Base-by-base conservation (phyloP, 2,329 filamentous ascomycete species). In the Aspergillus niger region DNA sequence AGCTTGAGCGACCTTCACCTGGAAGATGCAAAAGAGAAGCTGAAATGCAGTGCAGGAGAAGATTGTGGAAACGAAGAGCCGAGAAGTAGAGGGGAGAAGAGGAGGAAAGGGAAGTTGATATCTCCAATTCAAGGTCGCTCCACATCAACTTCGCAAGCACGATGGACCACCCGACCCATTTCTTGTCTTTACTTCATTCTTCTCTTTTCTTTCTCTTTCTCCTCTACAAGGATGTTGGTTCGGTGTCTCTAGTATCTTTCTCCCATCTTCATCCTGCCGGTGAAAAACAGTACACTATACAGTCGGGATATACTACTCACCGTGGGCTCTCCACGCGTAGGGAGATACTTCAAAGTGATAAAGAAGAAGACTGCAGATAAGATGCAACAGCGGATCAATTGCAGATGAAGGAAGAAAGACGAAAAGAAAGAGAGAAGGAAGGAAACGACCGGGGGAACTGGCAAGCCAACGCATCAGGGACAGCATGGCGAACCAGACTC, bases 131-230 rank as follows among this genome's bases (percentile, higher is more conserved):
- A 22, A 52, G 47, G 32, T 58, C 49, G 55, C 57, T 58, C 60
- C 58, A 57, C 57, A 49, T 62, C 57, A 50, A 24, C 26, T 39
- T 53, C 61, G 58, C 58, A 65, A 56, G 55, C 54, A 58, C 60
- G 58, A 65, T 63, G 61, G 56, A 59, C 55, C 47, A 24, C 20
- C 52, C 38, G n/a, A 28, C 38, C 36, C 38, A 51, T 57, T 4
- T 41, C 8, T 36, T 36, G 8, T 51, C 43, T 20, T 54, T 30
- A 54, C 41, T 30, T 30, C 32, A n/a, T 22, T 24, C 52, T 53
- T 44, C 15, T 30, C 28, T 30, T 30, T 30, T 30, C 28, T 58
- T 17, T 30, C 39, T 49, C 22, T 43, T 55, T 24, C 41, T 32
- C 32, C 39, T 53, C 30, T 20, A 47, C 49, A 44, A 13, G 2